A percentile compares a stretch with the other conserved stretches of the same genome.
Evolutionary conservation across 2,329 filamentous ascomycete genomes (phyloP).

Genomic region (Aureobasidium sp.): DNA sequence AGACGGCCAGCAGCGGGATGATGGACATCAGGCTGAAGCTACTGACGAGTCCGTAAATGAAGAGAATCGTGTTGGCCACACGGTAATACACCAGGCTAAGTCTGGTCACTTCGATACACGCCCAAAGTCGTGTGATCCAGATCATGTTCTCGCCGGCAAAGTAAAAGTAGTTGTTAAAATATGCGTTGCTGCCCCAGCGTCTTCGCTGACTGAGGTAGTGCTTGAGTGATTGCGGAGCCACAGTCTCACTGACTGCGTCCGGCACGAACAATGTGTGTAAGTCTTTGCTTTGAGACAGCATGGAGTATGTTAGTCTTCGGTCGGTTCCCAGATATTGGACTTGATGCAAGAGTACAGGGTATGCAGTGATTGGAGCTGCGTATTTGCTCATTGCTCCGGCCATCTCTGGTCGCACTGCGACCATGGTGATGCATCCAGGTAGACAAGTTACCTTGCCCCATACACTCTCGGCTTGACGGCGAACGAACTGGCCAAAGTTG

Average conservation of each 20-base stretch:
- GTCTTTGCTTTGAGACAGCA: conserved; percentile 20
- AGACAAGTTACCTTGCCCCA: conserved; percentile 23
- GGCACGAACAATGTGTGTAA: conserved; percentile 29
- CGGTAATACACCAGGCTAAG: conserved; percentile 31
- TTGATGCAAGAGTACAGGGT: conserved; percentile 21
- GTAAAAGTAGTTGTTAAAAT: conserved; percentile 34
- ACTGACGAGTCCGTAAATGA: conserved; percentile 22
- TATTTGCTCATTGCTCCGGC: conserved; percentile 22
- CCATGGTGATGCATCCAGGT: conserved; percentile 24
- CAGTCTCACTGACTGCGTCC: conserved; percentile 29
- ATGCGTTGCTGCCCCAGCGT: conserved; percentile 32
- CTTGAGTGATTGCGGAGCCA: conserved; percentile 29
- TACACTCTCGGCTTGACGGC: conserved; percentile 21
- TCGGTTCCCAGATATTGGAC: conserved; percentile 24
- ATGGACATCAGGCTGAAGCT: conserved; percentile 19
- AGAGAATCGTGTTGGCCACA: conserved; percentile 28
- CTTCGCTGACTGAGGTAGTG: conserved; percentile 31
- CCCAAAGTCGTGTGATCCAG: conserved; percentile 28
- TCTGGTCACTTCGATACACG: conserved; percentile 27
- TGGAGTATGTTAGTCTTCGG: conserved; percentile 21
- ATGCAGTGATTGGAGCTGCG: conserved; percentile 21
- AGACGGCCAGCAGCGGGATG: conserved; percentile 19
- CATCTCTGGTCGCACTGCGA: conserved; percentile 22
- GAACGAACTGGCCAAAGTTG: conserved; percentile 22
- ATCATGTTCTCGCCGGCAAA: conserved; percentile 32